These are phyloP conservation scores for Dichomitus squalens DNA, from an alignment of 1,284 basidiomycete species.

Conservation along the genomic window DNA sequence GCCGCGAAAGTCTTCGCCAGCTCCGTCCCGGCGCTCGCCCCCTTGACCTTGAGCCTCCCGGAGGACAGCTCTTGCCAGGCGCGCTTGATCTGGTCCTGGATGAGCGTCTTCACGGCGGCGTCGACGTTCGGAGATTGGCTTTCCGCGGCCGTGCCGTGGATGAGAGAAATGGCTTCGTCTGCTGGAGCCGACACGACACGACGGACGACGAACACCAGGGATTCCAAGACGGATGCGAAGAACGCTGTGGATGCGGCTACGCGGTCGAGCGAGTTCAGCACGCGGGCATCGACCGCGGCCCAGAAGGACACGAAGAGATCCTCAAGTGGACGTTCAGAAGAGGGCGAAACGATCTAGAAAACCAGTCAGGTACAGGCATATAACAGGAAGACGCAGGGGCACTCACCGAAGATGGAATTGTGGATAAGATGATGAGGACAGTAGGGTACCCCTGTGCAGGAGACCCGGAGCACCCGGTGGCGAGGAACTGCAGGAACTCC, in stretches of 20 bases:
- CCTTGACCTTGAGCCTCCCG: slow-evolving; percentile 48
- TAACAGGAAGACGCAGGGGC: not conserved
- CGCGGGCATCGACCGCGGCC: slow-evolving; percentile 71
- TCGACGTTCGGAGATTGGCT: slow-evolving; percentile 10
- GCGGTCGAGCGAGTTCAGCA: slow-evolving; percentile 57
- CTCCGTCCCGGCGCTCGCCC: slow-evolving; percentile 43
- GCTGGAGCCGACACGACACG: slow-evolving; percentile 34
- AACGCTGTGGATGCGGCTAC: slow-evolving; percentile 60
- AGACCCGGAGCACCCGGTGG: slow-evolving; percentile 75
- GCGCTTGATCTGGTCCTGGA: slow-evolving; percentile 48
- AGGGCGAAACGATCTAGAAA: slow-evolving; percentile 19
- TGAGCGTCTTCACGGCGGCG: slow-evolving; percentile 32
- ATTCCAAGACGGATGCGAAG: slow-evolving; percentile 71
- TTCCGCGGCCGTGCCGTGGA: not conserved
- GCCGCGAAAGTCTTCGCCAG: slow-evolving; percentile 48
- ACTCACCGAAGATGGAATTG: slow-evolving; percentile 66
- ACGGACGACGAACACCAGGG: slow-evolving; percentile 57
- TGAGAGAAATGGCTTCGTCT: slow-evolving; percentile 19
- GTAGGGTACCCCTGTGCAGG: slow-evolving; percentile 78
- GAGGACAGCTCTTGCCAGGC: slow-evolving; percentile 52
- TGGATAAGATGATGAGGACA: slow-evolving; percentile 77
- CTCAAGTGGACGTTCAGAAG: slow-evolving; percentile 31
- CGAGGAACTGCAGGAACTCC: slow-evolving; percentile 77
- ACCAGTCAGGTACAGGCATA: slow-evolving; percentile 18
- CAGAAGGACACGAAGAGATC: slow-evolving; percentile 78